These are phyloP conservation scores for Populus hybrid DNA, from an alignment of 441 rosid genomes.

Conservation along the genomic window DNA sequence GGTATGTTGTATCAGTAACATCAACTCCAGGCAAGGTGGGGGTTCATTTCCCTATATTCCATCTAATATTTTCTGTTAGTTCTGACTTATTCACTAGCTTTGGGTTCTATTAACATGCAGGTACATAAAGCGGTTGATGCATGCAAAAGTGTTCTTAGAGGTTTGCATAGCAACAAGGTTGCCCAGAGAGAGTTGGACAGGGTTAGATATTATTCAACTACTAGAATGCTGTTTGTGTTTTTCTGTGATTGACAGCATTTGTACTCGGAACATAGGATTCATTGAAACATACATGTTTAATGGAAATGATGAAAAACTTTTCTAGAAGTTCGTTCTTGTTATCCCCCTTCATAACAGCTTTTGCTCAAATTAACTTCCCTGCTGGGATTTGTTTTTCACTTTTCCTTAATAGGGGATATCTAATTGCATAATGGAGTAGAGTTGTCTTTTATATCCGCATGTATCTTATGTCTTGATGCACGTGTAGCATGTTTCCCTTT, in stretches of 20 bases:
- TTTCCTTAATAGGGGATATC: not conserved
- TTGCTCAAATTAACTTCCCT: not conserved
- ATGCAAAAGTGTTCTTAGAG: constrained; percentile 95
- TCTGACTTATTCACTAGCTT: constrained; percentile 21
- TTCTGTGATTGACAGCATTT: constrained; percentile 7
- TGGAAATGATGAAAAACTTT: constrained; percentile 4
- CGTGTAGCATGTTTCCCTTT: not conserved
- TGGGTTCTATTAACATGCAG: constrained; percentile 35
- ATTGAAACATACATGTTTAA: not conserved
- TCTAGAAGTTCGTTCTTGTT: not conserved
- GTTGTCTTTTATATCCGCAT: not conserved
- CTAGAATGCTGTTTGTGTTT: constrained; percentile 3
- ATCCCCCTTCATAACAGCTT: not conserved
- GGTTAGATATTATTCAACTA: constrained; percentile 49
- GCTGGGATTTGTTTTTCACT: too few species aligned
- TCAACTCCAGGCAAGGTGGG: constrained; percentile 93
- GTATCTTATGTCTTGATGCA: not conserved
- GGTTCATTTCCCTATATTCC: constrained; percentile 17
- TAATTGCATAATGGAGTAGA: not conserved
- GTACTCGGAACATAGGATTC: not conserved
- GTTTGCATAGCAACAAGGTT: constrained; percentile 81
- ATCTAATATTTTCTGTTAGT: constrained; percentile 1
- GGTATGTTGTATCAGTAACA: constrained; percentile 99
- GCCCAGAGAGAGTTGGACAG: constrained; percentile 90
- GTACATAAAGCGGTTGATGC: constrained; percentile 96